Evolutionary conservation across 495 filamentous ascomycete species (phyloP).

Genomic region (Pseudomonodictys pantanalensis): DNA sequence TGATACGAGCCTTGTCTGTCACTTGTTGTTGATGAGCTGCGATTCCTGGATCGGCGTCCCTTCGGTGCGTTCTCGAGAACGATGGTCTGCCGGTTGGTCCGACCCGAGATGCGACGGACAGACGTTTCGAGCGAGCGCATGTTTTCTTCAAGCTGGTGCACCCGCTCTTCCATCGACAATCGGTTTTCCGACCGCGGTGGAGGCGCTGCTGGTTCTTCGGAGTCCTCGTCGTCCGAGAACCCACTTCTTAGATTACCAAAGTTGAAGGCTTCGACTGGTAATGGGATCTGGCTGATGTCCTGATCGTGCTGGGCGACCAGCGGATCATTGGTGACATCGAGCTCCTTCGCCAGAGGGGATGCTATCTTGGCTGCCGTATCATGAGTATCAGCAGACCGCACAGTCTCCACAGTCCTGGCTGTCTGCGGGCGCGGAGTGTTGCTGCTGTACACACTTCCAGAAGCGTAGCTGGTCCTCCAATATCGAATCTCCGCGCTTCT

Average conservation of each 20-base stretch:
- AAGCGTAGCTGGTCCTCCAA: slow-evolving; percentile 30
- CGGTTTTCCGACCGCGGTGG: neutral
- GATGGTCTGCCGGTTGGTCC: slow-evolving; percentile 33
- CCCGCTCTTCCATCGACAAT: slow-evolving; percentile 27
- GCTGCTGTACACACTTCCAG: slow-evolving; percentile 27
- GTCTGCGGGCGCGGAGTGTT: slow-evolving; percentile 18
- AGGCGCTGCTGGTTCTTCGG: neutral
- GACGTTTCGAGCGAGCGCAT: slow-evolving; percentile 21
- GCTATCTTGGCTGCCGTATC: neutral
- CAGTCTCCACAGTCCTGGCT: slow-evolving; percentile 23
- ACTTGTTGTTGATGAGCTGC: slow-evolving; percentile 22
- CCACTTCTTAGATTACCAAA: slow-evolving; percentile 27
- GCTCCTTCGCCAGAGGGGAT: neutral
- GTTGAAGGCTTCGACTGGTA: slow-evolving; percentile 28
- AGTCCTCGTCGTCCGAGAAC: slow-evolving; percentile 21
- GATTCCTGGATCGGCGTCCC: slow-evolving; percentile 21
- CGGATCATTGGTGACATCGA: neutral
- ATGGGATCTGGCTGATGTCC: slow-evolving; percentile 16
- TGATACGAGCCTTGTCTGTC: slow-evolving; percentile 19
- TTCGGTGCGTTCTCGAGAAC: slow-evolving; percentile 35
- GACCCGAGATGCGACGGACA: slow-evolving; percentile 25
- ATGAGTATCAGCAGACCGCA: slow-evolving; percentile 1
- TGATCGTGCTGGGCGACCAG: slow-evolving; percentile 7
- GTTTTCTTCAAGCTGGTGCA: slow-evolving; percentile 24
- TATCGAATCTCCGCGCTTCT: slow-evolving; percentile 34